A percentile compares a stretch with the other conserved stretches of the same genome.
Evolutionary conservation across 495 filamentous ascomycete genomes (phyloP).

Genomic region (Penicillium bialowiezense): DNA sequence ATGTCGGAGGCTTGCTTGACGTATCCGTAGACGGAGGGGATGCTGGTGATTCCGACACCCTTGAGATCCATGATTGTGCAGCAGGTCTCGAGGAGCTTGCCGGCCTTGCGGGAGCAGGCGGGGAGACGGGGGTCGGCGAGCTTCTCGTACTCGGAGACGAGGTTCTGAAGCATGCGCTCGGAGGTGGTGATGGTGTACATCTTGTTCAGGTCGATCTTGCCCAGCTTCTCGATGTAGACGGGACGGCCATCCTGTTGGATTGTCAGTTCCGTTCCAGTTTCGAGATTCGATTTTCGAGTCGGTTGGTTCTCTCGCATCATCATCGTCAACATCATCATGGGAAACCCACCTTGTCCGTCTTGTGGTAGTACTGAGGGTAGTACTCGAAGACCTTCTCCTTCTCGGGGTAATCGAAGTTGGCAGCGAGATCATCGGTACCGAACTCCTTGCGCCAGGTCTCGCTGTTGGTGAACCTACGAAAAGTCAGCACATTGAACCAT

Average conservation of each 20-base stretch:
- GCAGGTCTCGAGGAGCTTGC: conserved; percentile 89
- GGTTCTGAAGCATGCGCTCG: conserved; percentile 93
- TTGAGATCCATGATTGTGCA: conserved; percentile 97
- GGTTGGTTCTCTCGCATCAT: too few relatives aligned
- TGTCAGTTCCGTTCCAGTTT: conserved; percentile 8
- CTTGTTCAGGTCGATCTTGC: conserved; percentile 83
- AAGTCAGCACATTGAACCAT: conserved; percentile 7
- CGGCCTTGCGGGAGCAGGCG: conserved; percentile 90
- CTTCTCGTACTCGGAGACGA: conserved; percentile 96
- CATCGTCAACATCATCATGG: too few relatives aligned
- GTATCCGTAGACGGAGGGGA: conserved; percentile 80
- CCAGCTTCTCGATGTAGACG: conserved; percentile 94
- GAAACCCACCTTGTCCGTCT: conserved; percentile 82
- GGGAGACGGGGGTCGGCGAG: conserved; percentile 88
- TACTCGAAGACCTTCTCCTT: conserved; percentile 84
- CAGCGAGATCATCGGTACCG: conserved; percentile 79
- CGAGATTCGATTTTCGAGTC: too few relatives aligned
- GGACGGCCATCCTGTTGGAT: conserved; percentile 80
- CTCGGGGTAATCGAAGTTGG: conserved; percentile 83
- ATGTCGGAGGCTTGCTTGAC: conserved; percentile 75
- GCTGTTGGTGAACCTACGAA: conserved; percentile 78
- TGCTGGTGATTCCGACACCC: conserved; percentile 80
- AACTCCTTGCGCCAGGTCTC: conserved; percentile 90
- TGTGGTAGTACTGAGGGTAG: conserved; percentile 99
- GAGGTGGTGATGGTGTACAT: conserved; percentile 92